Evolutionary conservation across 2,329 filamentous ascomycete genomes (phyloP).

Genomic region (Colletotrichum cordylinicola): DNA sequence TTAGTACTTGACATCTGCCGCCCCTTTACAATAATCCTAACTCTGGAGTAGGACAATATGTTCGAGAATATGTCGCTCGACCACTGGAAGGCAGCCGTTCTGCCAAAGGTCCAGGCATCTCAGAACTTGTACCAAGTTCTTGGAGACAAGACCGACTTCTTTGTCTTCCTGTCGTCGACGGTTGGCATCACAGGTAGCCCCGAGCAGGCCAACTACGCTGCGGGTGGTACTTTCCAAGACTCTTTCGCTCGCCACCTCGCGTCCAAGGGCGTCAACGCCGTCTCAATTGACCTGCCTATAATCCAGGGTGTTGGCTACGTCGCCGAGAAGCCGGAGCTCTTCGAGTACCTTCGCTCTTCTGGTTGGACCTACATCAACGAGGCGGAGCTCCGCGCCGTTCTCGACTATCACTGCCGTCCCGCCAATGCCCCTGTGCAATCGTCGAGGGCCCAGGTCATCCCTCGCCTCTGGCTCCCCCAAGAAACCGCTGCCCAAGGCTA

Average conservation of each 20-base stretch:
- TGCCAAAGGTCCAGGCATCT: slow-evolving; percentile 40
- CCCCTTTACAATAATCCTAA: neutral
- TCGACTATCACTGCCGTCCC: slow-evolving; percentile 30
- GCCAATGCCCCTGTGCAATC: neutral
- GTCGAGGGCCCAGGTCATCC: slow-evolving; percentile 26
- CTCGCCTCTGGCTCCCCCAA: slow-evolving; percentile 28
- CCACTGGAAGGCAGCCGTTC: slow-evolving; percentile 19
- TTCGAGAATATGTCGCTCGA: slow-evolving; percentile 21
- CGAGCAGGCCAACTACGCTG: slow-evolving; percentile 49
- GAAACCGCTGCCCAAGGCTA: slow-evolving; percentile 27
- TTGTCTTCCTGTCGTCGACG: slow-evolving; percentile 38
- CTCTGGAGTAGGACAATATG: slow-evolving; percentile 8
- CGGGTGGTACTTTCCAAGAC: slow-evolving; percentile 48
- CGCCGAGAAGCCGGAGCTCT: slow-evolving; percentile 45
- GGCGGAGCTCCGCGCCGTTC: slow-evolving; percentile 27
- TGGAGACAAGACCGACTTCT: slow-evolving; percentile 35
- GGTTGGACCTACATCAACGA: slow-evolving; percentile 27
- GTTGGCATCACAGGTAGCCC: slow-evolving; percentile 30
- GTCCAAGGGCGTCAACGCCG: slow-evolving; percentile 43
- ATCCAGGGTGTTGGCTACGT: slow-evolving; percentile 57
- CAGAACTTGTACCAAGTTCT: slow-evolving; percentile 36
- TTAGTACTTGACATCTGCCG: neutral
- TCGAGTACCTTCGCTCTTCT: slow-evolving; percentile 21
- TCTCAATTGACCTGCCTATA: slow-evolving; percentile 57
- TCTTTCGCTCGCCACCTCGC: slow-evolving; percentile 45